A percentile compares a stretch with the other conserved stretches of the same genome.
Evolutionary conservation across 352 stramenopile species (phyloP).

Genomic region (Globisporangium cederbergense): DNA sequence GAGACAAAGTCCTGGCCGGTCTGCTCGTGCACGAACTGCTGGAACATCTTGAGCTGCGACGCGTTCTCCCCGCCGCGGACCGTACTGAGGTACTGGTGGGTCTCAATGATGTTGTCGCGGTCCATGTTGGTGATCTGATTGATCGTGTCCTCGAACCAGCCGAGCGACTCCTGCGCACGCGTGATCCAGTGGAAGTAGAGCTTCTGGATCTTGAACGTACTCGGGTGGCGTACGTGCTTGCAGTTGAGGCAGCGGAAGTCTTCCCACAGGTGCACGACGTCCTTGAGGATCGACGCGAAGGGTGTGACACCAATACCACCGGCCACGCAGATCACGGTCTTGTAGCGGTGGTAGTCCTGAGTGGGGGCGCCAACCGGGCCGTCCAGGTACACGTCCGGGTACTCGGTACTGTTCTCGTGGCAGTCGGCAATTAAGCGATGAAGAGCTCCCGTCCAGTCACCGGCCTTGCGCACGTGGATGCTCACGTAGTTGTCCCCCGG

Average conservation of each 20-base stretch:
- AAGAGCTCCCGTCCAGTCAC: conserved; percentile 73
- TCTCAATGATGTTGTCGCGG: conserved; percentile 72
- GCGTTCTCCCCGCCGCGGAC: conserved; percentile 71
- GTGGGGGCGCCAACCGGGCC: conserved; percentile 69
- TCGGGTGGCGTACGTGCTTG: conserved; percentile 64
- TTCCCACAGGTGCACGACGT: conserved; percentile 73
- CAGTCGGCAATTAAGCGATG: conserved; percentile 56
- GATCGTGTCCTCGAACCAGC: conserved; percentile 85
- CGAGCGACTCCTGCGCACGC: conserved; percentile 69
- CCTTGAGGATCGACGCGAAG: conserved; percentile 78
- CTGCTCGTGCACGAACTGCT: conserved; percentile 80
- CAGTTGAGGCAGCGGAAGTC: conserved; percentile 74
- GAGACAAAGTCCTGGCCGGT: conserved; percentile 80
- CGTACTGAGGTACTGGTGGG: conserved; percentile 82
- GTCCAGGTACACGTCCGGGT: conserved; percentile 71
- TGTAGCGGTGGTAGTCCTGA: conserved; percentile 75
- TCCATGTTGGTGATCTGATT: conserved; percentile 82
- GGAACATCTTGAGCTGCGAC: conserved; percentile 78
- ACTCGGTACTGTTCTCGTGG: conserved; percentile 57
- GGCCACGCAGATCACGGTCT: conserved; percentile 69
- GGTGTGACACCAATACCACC: conserved; percentile 82
- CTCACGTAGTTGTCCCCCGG: conserved; percentile 80
- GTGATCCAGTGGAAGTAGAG: conserved; percentile 89
- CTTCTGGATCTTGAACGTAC: conserved; percentile 76
- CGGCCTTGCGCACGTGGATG: conserved; percentile 71